Evolutionary conservation across 371 early-diverging fungal species (phyloP).

Genomic region (Syncephalastrum sp.): DNA sequence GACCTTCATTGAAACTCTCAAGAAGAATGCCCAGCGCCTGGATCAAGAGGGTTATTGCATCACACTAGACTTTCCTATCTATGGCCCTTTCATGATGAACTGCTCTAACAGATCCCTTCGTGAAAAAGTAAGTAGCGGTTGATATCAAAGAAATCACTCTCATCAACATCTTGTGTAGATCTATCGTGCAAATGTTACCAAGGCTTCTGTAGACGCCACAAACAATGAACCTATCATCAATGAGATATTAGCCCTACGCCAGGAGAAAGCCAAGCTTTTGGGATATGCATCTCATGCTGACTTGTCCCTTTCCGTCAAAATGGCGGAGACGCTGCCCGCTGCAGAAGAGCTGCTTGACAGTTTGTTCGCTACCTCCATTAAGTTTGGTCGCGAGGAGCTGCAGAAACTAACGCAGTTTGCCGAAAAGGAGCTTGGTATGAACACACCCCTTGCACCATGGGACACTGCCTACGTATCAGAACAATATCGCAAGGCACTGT

Average conservation of each 20-base stretch:
- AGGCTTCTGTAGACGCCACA: conserved; percentile 50
- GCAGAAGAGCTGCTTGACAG: conserved; percentile 50
- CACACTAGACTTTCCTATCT: conserved; percentile 61
- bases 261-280: conserved; percentile 54
- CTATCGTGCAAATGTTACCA: conserved; percentile 56
- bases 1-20: conserved; percentile 46
- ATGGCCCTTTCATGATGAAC: conserved; percentile 67
- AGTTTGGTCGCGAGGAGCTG: conserved; percentile 50
- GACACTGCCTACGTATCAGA: conserved; percentile 57
- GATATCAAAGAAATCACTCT: neutral
- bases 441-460: conserved; percentile 58
- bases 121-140: conserved; percentile 36
- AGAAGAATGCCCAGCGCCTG: conserved; percentile 47
- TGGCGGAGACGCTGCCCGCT: conserved; percentile 54
- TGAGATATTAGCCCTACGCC: conserved; percentile 51
- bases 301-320: conserved; percentile 61
- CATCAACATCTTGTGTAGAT: conserved; percentile 23
- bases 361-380: conserved; percentile 48
- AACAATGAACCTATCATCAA: conserved; percentile 65
- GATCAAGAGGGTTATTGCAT: conserved; percentile 58
- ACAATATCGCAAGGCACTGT: conserved; percentile 57
- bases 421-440: conserved; percentile 25
- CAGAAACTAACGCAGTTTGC: conserved; percentile 53
- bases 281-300: conserved; percentile 59
- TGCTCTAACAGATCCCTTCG: conserved; percentile 59